Evolutionary conservation across 768 basidiomycete genomes (phyloP).

Genomic region (Crucibulum laeve): DNA sequence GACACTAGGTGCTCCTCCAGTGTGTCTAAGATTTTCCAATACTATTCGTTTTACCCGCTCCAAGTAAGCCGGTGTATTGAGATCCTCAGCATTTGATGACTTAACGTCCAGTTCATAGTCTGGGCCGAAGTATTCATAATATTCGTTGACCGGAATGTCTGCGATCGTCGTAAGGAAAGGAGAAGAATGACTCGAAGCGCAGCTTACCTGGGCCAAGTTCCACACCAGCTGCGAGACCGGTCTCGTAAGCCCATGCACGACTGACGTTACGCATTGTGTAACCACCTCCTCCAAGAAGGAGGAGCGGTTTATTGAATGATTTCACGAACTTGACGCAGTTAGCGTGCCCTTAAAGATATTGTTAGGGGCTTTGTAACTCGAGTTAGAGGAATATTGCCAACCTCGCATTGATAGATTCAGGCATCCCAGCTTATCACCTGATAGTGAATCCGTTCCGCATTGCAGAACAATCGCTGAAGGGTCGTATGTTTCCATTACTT

Average conservation of each 20-base stretch:
- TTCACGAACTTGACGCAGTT: conserved; percentile 98
- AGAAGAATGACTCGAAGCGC: no score
- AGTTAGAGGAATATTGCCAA: conserved; percentile 15
- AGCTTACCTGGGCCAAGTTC: conserved; percentile 76
- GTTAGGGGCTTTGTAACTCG: background rate
- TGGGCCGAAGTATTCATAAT: conserved; percentile 98
- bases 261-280: conserved; percentile 99
- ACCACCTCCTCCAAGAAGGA: conserved; percentile 94
- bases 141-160: conserved; percentile 99
- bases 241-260: conserved; percentile 97
- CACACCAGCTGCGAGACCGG: conserved; percentile 95
- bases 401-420: conserved; percentile 97
- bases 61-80: conserved; percentile 90
- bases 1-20: conserved; percentile 86
- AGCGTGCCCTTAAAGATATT: conserved; percentile 67
- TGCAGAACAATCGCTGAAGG: conserved; percentile 95
- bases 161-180: conserved; percentile 2
- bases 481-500: conserved; percentile 93
- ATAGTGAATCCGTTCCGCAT: conserved; percentile 95
- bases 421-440: conserved; percentile 93
- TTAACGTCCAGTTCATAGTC: conserved; percentile 96
- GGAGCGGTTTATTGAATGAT: conserved; percentile 89
- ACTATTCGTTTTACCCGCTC: conserved; percentile 91
- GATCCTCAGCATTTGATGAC: conserved; percentile 90
- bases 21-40: conserved; percentile 83